phyloP scores from a whole-genome alignment of 2,329 filamentous ascomycete species.

The Bipolaris oryzae region DNA sequence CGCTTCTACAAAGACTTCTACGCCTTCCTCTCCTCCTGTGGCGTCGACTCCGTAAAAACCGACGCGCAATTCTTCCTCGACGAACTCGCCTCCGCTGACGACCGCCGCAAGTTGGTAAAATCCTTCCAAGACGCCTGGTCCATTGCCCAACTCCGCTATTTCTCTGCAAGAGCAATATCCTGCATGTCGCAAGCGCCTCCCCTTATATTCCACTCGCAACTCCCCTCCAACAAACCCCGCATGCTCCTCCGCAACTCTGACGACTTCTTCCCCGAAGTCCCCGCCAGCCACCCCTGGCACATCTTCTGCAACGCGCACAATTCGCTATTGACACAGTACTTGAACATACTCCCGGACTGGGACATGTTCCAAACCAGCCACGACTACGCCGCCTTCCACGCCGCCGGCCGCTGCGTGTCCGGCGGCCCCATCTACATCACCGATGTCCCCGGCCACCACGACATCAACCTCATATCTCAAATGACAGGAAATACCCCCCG shows the following conservation, averaged over 20 bases:
- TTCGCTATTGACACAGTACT: slow-evolving; percentile 76
- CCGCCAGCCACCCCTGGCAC: slow-evolving; percentile 88
- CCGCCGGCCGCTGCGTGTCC: slow-evolving; percentile 84
- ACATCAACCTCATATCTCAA: slow-evolving; percentile 74
- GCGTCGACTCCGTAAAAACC: slow-evolving; percentile 88
- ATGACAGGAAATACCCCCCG: slow-evolving; percentile 77
- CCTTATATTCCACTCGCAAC: slow-evolving; percentile 81
- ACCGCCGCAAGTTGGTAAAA: slow-evolving; percentile 72
- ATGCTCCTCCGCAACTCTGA: slow-evolving; percentile 84
- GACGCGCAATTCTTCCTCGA: slow-evolving; percentile 93
- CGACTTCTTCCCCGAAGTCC: slow-evolving; percentile 87
- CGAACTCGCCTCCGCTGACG: slow-evolving; percentile 69
- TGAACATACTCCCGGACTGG: slow-evolving; percentile 88
- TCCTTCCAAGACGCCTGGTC: slow-evolving; percentile 88
- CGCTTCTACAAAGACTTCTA: slow-evolving; percentile 93
- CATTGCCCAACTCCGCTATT: slow-evolving; percentile 75
- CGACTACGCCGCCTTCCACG: slow-evolving; percentile 80
- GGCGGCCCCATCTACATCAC: slow-evolving; percentile 96
- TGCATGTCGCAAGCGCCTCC: slow-evolving; percentile 95
- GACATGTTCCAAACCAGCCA: slow-evolving; percentile 75
- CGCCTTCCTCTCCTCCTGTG: slow-evolving; percentile 72
- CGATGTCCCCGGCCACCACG: slow-evolving; percentile 82
- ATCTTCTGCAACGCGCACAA: slow-evolving; percentile 95
- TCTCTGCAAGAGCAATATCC: slow-evolving; percentile 78
- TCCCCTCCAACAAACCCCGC: slow-evolving; percentile 75